A percentile compares a stretch with the other conserved stretches of the same genome.
Conservation (phyloP, 2,329 filamentous ascomycete species). For the Phialocephala sp. region DNA sequence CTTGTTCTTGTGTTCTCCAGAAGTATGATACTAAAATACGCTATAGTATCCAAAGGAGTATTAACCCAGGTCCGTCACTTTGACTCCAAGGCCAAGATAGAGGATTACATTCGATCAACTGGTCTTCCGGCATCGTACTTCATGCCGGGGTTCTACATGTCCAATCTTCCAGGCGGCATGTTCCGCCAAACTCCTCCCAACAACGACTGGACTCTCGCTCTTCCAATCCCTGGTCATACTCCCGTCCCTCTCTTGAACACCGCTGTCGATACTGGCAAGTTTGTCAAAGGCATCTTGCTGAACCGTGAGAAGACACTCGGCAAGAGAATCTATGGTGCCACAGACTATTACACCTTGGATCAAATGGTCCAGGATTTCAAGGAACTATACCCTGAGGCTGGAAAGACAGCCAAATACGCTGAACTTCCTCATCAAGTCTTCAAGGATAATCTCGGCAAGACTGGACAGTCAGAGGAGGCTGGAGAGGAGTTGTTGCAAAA, state of each 20-base stretch:
- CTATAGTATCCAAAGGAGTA: slow-evolving; percentile 47
- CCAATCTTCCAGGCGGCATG: slow-evolving; percentile 48
- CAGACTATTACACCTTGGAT: slow-evolving; percentile 48
- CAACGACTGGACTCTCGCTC: slow-evolving; percentile 40
- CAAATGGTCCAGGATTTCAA: slow-evolving; percentile 50
- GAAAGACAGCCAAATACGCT: slow-evolving; percentile 46
- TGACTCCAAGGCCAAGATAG: slow-evolving; percentile 46
- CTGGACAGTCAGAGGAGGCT: slow-evolving; percentile 48
- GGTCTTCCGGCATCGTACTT: slow-evolving; percentile 55
- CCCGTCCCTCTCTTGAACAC: slow-evolving; percentile 44
- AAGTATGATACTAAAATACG: background rate
- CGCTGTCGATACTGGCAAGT: slow-evolving; percentile 44
- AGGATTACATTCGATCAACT: slow-evolving; percentile 44
- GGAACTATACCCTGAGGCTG: slow-evolving; percentile 47
- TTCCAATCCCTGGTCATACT: slow-evolving; percentile 40
- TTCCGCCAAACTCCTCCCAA: slow-evolving; percentile 38
- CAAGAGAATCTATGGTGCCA: slow-evolving; percentile 51
- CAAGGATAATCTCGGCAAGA: slow-evolving; percentile 44
- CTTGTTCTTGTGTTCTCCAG: background rate
- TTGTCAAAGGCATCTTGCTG: slow-evolving; percentile 42
- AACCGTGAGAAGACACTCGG: slow-evolving; percentile 48
- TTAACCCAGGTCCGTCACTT: slow-evolving; percentile 49
- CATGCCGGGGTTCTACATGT: slow-evolving; percentile 57
- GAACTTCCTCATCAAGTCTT: slow-evolving; percentile 50
- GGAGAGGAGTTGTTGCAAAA: slow-evolving; percentile 59